Percentiles rank a stretch among this genome's conserved stretches.
These are phyloP conservation scores for Penicillium diatomitis DNA, from an alignment of 495 filamentous ascomycete genomes.

Conservation along the genomic window DNA sequence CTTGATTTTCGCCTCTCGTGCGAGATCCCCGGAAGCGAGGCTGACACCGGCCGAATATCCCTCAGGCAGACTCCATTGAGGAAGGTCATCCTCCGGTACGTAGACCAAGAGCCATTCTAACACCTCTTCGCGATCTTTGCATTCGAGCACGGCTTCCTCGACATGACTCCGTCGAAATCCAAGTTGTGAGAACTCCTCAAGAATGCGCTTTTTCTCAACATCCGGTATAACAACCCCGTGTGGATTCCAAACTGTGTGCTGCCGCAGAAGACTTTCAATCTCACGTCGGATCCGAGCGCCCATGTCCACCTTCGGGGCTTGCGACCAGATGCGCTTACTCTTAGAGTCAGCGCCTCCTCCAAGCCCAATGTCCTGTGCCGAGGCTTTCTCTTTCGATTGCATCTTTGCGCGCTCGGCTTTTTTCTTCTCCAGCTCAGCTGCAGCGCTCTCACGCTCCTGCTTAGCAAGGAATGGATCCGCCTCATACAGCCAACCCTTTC, in stretches of 20 bases:
- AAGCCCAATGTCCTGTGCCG: conserved; percentile 33
- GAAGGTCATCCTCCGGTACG: conserved; percentile 92
- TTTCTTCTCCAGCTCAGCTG: conserved; percentile 63
- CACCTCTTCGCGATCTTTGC: conserved; percentile 87
- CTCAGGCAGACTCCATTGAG: conserved; percentile 81
- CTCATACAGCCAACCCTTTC: conserved; percentile 86
- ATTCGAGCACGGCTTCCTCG: conserved; percentile 77
- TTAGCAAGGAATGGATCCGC: conserved; percentile 83
- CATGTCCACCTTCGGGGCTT: conserved; percentile 86
- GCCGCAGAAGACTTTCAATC: conserved; percentile 68
- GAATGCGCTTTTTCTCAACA: conserved; percentile 45
- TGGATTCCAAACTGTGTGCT: conserved; percentile 79
- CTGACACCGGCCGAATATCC: conserved; percentile 80
- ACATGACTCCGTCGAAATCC: conserved; percentile 83
- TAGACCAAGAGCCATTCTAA: conserved; percentile 92
- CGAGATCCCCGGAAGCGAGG: conserved; percentile 69
- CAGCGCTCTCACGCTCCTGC: conserved; percentile 68
- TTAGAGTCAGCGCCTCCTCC: conserved; percentile 22
- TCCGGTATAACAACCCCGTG: conserved; percentile 54
- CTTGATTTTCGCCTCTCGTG: conserved; percentile 69
- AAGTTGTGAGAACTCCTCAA: conserved; percentile 63
- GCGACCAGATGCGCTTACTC: conserved; percentile 63
- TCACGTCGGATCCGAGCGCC: conserved; percentile 64
- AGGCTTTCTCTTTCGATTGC: conserved; percentile 53
- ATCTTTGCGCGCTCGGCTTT: conserved; percentile 49